phyloP scores from a whole-genome alignment of 352 stramenopile genomes.

The Blastocystis sp. region DNA sequence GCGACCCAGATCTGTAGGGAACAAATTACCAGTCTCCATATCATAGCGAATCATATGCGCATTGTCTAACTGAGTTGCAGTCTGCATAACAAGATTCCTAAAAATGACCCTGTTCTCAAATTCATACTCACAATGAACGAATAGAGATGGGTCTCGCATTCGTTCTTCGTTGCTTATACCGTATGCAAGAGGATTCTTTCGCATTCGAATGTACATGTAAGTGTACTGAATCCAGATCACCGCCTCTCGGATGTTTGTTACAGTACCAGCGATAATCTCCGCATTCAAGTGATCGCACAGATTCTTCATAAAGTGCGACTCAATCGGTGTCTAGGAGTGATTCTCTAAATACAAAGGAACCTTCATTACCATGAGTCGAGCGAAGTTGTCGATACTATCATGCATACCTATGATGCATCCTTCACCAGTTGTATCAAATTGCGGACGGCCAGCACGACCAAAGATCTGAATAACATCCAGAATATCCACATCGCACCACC shows the following conservation, averaged over 20 bases:
- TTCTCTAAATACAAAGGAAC: neutral
- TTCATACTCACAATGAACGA: slow-evolving; percentile 62
- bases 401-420: slow-evolving; percentile 95
- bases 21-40: slow-evolving; percentile 76
- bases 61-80: slow-evolving; percentile 67
- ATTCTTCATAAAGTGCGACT: slow-evolving; percentile 93
- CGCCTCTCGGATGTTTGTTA: slow-evolving; percentile 91
- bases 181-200: slow-evolving; percentile 93
- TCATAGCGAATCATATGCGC: slow-evolving; percentile 77
- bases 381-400: slow-evolving; percentile 71
- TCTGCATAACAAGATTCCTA: slow-evolving; percentile 66
- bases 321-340: slow-evolving; percentile 84
- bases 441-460: slow-evolving; percentile 88
- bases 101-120: neutral
- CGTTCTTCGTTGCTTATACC: slow-evolving; percentile 86
- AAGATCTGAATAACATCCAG: slow-evolving; percentile 99
- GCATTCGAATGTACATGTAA: slow-evolving; percentile 97
- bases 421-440: slow-evolving; percentile 97
- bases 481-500: slow-evolving; percentile 91
- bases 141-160: slow-evolving; percentile 79
- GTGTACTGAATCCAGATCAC: slow-evolving; percentile 93
- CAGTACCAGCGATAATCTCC: slow-evolving; percentile 93
- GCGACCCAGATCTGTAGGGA: slow-evolving; percentile 84
- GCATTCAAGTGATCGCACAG: slow-evolving; percentile 97
- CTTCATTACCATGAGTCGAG: slow-evolving; percentile 59